A percentile compares a stretch with the other conserved stretches of the same genome.
These are phyloP conservation scores for Schizosaccharomyces osmophilus DNA, from an alignment of 805 yeast genomes.

Conservation along the genomic window DNA sequence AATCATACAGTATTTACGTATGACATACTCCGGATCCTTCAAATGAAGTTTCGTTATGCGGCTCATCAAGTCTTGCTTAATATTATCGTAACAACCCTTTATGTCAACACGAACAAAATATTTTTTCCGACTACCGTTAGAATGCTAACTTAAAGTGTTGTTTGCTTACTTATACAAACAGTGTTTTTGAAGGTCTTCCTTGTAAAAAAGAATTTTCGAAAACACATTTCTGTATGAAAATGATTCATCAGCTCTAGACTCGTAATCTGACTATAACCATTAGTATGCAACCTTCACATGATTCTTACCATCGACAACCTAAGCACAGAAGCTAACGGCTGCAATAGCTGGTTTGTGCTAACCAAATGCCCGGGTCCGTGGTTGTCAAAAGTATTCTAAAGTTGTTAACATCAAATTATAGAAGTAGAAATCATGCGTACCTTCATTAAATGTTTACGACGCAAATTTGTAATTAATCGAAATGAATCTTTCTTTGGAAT, in stretches of 20 bases:
- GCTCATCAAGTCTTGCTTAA: slow-evolving; percentile 13
- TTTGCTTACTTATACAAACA: background rate
- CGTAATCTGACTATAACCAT: too few relatives aligned
- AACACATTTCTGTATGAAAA: too few relatives aligned
- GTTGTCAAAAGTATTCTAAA: too few relatives aligned
- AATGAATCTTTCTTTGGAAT: slow-evolving; percentile 7
- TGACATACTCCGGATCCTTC: slow-evolving; percentile 4
- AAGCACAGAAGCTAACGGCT: background rate
- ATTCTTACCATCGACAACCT: background rate
- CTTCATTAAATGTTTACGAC: background rate
- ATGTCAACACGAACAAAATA: slow-evolving; percentile 52
- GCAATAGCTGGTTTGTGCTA: background rate
- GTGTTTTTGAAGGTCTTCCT: background rate
- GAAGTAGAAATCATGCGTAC: background rate
- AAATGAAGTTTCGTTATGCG: slow-evolving; percentile 6
- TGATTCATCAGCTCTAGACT: too few relatives aligned
- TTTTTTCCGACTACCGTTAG: background rate
- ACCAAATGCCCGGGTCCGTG: too few relatives aligned
- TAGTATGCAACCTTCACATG: too few relatives aligned
- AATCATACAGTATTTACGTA: slow-evolving; percentile 4
- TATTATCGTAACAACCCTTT: slow-evolving; percentile 48
- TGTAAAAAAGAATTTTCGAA: background rate
- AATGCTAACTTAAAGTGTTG: background rate
- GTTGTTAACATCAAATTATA: too few relatives aligned
- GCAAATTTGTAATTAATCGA: slow-evolving; percentile 7